Percentiles rank a stretch among this genome's conserved stretches.
These are phyloP conservation scores for Phylloporus rhodoxanthus DNA, from an alignment of 768 basidiomycete genomes.

Conservation along the genomic window DNA sequence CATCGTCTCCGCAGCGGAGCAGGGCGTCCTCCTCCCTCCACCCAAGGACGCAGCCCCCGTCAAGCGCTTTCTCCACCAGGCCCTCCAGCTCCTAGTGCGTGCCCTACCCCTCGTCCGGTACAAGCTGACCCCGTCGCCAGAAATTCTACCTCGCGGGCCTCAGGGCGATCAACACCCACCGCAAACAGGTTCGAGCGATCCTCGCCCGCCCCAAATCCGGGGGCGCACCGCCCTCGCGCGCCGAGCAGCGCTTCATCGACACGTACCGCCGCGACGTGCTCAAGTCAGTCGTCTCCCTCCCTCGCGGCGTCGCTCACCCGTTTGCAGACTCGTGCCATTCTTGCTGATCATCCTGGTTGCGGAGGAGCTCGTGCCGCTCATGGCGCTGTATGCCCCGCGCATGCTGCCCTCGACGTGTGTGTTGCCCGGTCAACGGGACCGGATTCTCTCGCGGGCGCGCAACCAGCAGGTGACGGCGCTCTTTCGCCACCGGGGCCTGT, in stretches of 20 bases:
- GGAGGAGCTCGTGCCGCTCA: slow-evolving; percentile 78
- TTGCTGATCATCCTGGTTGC: slow-evolving; percentile 64
- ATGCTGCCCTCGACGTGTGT: slow-evolving; percentile 85
- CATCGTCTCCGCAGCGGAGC: slow-evolving; percentile 56
- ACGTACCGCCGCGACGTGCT: slow-evolving; percentile 62
- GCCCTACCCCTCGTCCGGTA: neutral
- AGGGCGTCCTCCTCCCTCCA: slow-evolving; percentile 64
- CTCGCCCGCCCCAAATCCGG: slow-evolving; percentile 50
- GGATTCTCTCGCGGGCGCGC: slow-evolving; percentile 51
- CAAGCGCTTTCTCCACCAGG: slow-evolving; percentile 45
- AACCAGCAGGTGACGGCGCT: slow-evolving; percentile 41
- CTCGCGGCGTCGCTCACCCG: slow-evolving; percentile 2
- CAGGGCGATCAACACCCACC: slow-evolving; percentile 63
- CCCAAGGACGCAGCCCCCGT: slow-evolving; percentile 56
- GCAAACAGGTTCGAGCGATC: slow-evolving; percentile 50
- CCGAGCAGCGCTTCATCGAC: slow-evolving; percentile 63
- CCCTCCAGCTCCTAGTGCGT: slow-evolving; percentile 42
- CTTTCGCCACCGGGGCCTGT: slow-evolving; percentile 32
- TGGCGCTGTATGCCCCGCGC: slow-evolving; percentile 79
- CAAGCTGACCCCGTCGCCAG: slow-evolving; percentile 27
- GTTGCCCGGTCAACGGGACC: slow-evolving; percentile 69
- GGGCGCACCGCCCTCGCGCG: slow-evolving; percentile 57
- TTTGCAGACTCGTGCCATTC: slow-evolving; percentile 64
- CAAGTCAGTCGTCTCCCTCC: slow-evolving; percentile 44
- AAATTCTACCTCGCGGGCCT: slow-evolving; percentile 84